A percentile compares a stretch with the other conserved stretches of the same genome.
These are phyloP conservation scores for Phyllosticta paracitricarpa DNA, from an alignment of 2,329 filamentous ascomycete genomes.

Conservation along the genomic window DNA sequence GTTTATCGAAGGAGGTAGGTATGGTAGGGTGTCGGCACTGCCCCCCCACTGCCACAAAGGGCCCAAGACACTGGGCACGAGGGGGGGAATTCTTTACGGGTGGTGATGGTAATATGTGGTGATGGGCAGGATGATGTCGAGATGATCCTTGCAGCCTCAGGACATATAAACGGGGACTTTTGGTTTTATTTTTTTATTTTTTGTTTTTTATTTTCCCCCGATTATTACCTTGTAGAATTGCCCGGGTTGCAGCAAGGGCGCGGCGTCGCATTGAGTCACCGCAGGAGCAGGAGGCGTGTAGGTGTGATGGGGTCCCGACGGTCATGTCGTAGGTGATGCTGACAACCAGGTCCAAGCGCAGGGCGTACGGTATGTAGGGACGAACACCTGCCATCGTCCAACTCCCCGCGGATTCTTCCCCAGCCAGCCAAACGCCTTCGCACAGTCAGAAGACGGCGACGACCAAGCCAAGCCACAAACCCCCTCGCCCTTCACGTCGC, in stretches of 20 bases:
- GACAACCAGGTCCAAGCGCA: slow-evolving; percentile 1
- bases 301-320: not conserved
- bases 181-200: not conserved
- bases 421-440: too few species aligned
- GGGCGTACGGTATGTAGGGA: slow-evolving; percentile 4
- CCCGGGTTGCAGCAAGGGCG: not conserved
- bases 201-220: too few species aligned
- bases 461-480: too few species aligned
- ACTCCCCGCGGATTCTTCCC: too few species aligned
- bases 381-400: too few species aligned
- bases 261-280: slow-evolving; percentile 9
- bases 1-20: not conserved
- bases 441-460: too few species aligned
- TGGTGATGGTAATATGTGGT: not conserved
- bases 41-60: not conserved
- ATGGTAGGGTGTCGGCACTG: not conserved
- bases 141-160: not conserved
- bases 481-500: too few species aligned
- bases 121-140: not conserved
- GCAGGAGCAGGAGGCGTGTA: not conserved
- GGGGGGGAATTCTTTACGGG: not conserved
- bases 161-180: not conserved
- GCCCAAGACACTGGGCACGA: not conserved
- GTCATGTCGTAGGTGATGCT: not conserved
- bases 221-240: too few species aligned